Evolutionary conservation across 768 basidiomycete species (phyloP).

Genomic region (Flagelloscypha sp.): DNA sequence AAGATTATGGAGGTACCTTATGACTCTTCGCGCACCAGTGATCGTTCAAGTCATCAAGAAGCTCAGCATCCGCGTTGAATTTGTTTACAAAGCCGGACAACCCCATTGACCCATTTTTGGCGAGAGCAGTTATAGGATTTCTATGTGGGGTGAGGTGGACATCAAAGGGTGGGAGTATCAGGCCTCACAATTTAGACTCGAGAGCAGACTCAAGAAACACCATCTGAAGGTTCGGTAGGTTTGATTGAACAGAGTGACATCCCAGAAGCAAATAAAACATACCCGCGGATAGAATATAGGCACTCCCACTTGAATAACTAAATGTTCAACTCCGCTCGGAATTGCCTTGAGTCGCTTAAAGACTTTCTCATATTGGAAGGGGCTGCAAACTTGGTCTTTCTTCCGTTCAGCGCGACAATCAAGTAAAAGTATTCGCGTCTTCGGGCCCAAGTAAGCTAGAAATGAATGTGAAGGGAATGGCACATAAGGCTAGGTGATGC

Average conservation of each 20-base stretch:
- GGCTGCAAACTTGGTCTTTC: slow-evolving; percentile 74
- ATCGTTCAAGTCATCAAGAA: slow-evolving; percentile 93
- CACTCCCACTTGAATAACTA: slow-evolving; percentile 74
- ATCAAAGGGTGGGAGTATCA: too few species aligned
- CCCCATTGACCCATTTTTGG: slow-evolving; percentile 56
- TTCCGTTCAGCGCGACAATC: slow-evolving; percentile 86
- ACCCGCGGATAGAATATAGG: too few species aligned
- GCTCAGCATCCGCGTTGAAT: slow-evolving; percentile 87
- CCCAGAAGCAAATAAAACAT: slow-evolving; percentile 3
- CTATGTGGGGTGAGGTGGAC: too few species aligned
- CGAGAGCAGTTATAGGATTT: slow-evolving; percentile 80
- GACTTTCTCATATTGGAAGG: slow-evolving; percentile 60
- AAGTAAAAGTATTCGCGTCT: slow-evolving; percentile 62
- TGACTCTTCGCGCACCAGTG: slow-evolving; percentile 84
- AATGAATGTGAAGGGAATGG: slow-evolving; percentile 78
- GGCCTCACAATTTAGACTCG: slow-evolving; percentile 67
- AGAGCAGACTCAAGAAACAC: slow-evolving; percentile 77
- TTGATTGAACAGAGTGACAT: slow-evolving; percentile 35
- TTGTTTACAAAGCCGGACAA: slow-evolving; percentile 79
- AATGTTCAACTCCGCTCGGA: slow-evolving; percentile 65
- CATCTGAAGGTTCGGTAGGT: slow-evolving; percentile 88
- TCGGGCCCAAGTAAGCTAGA: slow-evolving; percentile 72
- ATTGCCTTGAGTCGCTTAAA: slow-evolving; percentile 55
- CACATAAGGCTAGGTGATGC: slow-evolving; percentile 72
- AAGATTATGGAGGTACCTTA: slow-evolving; percentile 39